phyloP scores from a whole-genome alignment of 2,329 filamentous ascomycete genomes.

The Drechmeria coniospora region DNA sequence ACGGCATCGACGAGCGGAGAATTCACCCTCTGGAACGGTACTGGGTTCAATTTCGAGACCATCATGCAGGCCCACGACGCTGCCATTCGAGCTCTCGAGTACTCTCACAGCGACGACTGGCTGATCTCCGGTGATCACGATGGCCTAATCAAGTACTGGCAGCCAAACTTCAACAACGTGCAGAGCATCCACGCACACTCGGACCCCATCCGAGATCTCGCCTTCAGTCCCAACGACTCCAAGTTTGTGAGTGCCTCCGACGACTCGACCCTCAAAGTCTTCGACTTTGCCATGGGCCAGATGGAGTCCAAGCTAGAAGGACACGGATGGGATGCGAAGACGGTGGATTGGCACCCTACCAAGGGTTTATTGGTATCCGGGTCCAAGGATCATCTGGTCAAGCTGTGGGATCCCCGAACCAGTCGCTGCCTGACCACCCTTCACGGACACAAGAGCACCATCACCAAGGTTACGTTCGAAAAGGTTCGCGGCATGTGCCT shows the following conservation, averaged over 20 bases:
- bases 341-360: conserved; percentile 91
- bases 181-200: conserved; percentile 84
- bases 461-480: conserved; percentile 86
- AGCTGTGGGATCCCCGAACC: conserved; percentile 94
- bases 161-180: conserved; percentile 98
- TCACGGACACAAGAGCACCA: conserved; percentile 93
- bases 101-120: conserved; percentile 96
- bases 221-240: conserved; percentile 83
- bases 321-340: conserved; percentile 97
- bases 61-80: conserved; percentile 97
- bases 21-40: conserved; percentile 97
- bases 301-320: conserved; percentile 75
- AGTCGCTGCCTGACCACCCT: conserved; percentile 83
- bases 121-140: conserved; percentile 90
- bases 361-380: conserved; percentile 91
- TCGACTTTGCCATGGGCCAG: conserved; percentile 77
- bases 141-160: conserved; percentile 95
- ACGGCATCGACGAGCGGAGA: conserved; percentile 94
- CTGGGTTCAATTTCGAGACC: conserved; percentile 97
- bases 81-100: conserved; percentile 67
- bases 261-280: conserved; percentile 86
- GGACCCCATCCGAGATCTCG: conserved; percentile 78
- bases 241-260: conserved; percentile 96
- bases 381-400: conserved; percentile 93
- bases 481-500: conserved; percentile 69